phyloP scores from a whole-genome alignment of 768 basidiomycete genomes.

The Sistotremastrum suecicum region DNA sequence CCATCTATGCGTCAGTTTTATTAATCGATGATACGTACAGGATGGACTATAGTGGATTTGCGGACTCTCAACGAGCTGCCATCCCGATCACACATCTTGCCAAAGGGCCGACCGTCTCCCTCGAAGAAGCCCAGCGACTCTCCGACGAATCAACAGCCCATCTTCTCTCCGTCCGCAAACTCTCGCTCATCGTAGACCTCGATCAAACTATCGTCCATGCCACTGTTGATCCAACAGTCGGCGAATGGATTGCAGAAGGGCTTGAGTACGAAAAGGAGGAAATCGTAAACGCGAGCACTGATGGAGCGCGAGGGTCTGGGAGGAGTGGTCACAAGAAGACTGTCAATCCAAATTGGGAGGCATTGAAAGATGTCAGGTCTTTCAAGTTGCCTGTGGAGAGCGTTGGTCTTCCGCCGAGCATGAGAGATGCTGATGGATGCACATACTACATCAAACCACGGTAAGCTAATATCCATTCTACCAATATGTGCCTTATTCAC shows the following conservation, averaged over 20 bases:
- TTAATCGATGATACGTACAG: conserved; percentile 24
- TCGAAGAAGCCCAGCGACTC: conserved; percentile 83
- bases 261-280: conserved; percentile 16
- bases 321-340: conserved; percentile 30
- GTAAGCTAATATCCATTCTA: conserved; percentile 29
- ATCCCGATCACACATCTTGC: conserved; percentile 94
- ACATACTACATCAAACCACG: conserved; percentile 98
- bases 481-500: conserved; percentile 5
- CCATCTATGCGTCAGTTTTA: conserved; percentile 1
- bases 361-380: conserved; percentile 77
- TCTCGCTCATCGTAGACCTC: conserved; percentile 94
- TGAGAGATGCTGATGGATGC: conserved; percentile 64
- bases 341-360: conserved; percentile 88
- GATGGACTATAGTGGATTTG: conserved; percentile 77
- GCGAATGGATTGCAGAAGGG: conserved; percentile 85
- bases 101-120: conserved; percentile 79
- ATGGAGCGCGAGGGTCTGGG: not conserved
- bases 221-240: conserved; percentile 95
- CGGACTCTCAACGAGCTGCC: conserved; percentile 71
- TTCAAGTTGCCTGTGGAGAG: conserved; percentile 79
- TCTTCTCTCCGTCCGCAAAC: conserved; percentile 59
- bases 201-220: conserved; percentile 99
- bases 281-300: conserved; percentile 20
- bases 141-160: conserved; percentile 72
- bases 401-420: conserved; percentile 32